phyloP scores from a whole-genome alignment of 257 asterid genomes.

The Jacaranda copaia region DNA sequence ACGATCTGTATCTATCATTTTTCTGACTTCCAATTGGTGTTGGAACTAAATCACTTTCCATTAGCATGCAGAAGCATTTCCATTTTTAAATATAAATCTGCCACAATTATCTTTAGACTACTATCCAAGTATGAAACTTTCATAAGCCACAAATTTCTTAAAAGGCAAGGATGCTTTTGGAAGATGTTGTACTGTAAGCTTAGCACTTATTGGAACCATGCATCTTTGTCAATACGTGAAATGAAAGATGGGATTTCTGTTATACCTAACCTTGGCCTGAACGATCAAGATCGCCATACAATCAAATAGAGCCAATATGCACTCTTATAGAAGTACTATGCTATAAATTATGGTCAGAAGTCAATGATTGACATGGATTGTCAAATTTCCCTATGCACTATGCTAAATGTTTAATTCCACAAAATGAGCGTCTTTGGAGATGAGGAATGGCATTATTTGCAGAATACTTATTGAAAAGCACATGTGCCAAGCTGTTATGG shows the following conservation, averaged over 20 bases:
- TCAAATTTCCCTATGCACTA: neutral
- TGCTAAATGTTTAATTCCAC: neutral
- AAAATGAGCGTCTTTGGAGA: conserved; percentile 4
- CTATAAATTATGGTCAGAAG: neutral
- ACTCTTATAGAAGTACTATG: neutral
- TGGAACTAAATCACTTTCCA: conserved; percentile 2
- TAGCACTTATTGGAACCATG: neutral
- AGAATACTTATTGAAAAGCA: neutral
- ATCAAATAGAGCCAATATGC: neutral
- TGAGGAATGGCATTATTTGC: neutral
- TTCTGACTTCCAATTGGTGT: neutral
- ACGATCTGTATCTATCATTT: conserved; percentile 1
- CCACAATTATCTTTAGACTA: neutral
- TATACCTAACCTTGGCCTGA: neutral
- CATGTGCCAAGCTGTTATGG: neutral
- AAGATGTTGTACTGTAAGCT: neutral
- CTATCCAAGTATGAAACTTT: conserved; percentile 11
- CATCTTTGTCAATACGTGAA: neutral
- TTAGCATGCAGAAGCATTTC: conserved; percentile 8
- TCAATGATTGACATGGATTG: neutral
- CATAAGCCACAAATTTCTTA: neutral
- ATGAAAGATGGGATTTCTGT: neutral
- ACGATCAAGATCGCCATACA: neutral
- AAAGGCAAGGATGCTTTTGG: conserved; percentile 3
- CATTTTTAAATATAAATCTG: neutral